Evolutionary conservation across 2,329 filamentous ascomycete genomes (phyloP).

Genomic region (Ilyonectria robusta): DNA sequence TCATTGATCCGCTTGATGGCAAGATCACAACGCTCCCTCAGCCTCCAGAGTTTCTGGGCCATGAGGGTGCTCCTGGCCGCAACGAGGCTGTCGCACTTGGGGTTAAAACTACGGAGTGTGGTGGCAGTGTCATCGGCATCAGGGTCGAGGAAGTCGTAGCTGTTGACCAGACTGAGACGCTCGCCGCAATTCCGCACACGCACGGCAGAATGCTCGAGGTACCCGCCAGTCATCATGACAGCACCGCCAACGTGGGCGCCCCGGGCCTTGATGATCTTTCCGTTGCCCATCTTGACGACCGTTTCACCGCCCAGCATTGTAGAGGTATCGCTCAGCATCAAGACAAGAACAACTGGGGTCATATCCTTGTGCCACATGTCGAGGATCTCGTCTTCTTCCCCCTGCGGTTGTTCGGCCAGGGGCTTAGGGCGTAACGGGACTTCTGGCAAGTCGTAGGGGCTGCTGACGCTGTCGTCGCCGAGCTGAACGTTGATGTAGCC

Average conservation of each 20-base stretch:
- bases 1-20: conserved; percentile 1
- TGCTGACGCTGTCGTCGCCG: conserved; percentile 3
- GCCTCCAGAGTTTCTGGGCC: neutral
- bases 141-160: conserved; percentile 22
- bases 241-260: conserved; percentile 23
- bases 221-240: conserved; percentile 27
- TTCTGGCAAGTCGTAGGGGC: conserved; percentile 23
- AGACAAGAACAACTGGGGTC: conserved; percentile 31
- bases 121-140: conserved; percentile 24
- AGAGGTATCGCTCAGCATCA: conserved; percentile 36
- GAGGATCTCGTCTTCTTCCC: neutral
- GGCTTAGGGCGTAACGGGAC: conserved; percentile 41
- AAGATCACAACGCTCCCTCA: neutral
- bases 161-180: conserved; percentile 26
- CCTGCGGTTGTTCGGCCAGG: neutral
- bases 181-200: conserved; percentile 18
- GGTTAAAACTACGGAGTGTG: conserved; percentile 19
- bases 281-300: conserved; percentile 19
- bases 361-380: conserved; percentile 35
- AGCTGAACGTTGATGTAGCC: conserved; percentile 28
- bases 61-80: conserved; percentile 11
- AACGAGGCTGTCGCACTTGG: conserved; percentile 12
- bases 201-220: conserved; percentile 23
- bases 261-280: conserved; percentile 19
- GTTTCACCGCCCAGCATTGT: conserved; percentile 37